Evolutionary conservation across 108 stramenopile genomes (phyloP).

Genomic region (Skeletonema grethae): DNA sequence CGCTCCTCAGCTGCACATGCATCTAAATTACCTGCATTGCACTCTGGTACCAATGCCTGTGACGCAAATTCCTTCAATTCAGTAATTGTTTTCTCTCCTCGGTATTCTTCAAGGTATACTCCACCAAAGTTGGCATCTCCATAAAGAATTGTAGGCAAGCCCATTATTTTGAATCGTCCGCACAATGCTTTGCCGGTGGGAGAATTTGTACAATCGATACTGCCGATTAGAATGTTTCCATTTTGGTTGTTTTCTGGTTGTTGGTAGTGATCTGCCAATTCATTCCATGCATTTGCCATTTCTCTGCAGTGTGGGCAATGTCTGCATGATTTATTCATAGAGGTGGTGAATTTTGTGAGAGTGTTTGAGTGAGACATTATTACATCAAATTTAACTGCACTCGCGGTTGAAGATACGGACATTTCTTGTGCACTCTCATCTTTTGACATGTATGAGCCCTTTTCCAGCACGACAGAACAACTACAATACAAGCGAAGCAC

Average conservation of each 20-base stretch:
- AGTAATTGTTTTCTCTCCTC: slow-evolving; percentile 43
- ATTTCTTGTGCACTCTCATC: background rate
- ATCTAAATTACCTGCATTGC: slow-evolving; percentile 53
- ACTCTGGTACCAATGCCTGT: slow-evolving; percentile 45
- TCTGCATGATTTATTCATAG: background rate
- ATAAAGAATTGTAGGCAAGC: slow-evolving; percentile 61
- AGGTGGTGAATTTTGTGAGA: background rate
- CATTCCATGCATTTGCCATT: slow-evolving; percentile 44
- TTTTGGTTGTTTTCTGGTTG: slow-evolving; percentile 3
- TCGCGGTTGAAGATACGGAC: background rate
- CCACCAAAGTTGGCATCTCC: slow-evolving; percentile 55
- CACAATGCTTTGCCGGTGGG: slow-evolving; percentile 45
- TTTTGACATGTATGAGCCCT: background rate
- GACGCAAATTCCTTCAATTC: slow-evolving; percentile 53
- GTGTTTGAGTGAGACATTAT: background rate
- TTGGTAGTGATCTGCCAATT: slow-evolving; percentile 41
- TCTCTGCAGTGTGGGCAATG: slow-evolving; percentile 49
- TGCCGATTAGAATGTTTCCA: slow-evolving; percentile 37
- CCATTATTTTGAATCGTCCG: slow-evolving; percentile 41
- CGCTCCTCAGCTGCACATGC: slow-evolving; percentile 57
- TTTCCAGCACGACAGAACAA: background rate
- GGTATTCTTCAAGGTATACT: slow-evolving; percentile 59
- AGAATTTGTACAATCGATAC: slow-evolving; percentile 46
- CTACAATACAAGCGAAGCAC: background rate
- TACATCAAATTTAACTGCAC: background rate